These are phyloP conservation scores for Mycena galopus DNA, from an alignment of 768 basidiomycete genomes.

Conservation along the genomic window DNA sequence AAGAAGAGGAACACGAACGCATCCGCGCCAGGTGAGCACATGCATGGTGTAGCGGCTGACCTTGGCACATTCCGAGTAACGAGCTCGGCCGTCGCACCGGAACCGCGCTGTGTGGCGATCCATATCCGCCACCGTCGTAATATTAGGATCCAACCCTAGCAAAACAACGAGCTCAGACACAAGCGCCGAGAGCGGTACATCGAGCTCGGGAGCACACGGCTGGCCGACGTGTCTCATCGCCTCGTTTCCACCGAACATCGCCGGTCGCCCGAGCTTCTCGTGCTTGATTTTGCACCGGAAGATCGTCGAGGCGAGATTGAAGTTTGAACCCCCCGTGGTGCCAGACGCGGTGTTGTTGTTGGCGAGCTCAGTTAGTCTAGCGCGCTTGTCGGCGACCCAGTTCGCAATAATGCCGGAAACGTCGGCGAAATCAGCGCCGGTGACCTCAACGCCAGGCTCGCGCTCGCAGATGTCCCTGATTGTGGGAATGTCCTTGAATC, in stretches of 20 bases:
- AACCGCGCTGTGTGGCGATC: background rate
- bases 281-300: too few species aligned
- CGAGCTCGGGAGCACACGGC: too few species aligned
- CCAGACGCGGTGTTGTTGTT: background rate
- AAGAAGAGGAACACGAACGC: background rate
- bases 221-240: too few species aligned
- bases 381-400: slow-evolving; percentile 1
- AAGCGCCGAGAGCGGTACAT: too few species aligned
- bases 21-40: slow-evolving; percentile 18
- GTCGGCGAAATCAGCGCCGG: too few species aligned
- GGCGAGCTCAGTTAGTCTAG: background rate
- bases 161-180: background rate
- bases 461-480: too few species aligned
- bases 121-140: slow-evolving; percentile 7
- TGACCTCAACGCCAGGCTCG: too few species aligned
- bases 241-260: too few species aligned
- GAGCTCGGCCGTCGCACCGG: background rate
- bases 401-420: background rate
- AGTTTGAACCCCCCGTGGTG: background rate
- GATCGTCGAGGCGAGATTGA: too few species aligned
- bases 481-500: background rate
- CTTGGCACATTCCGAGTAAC: background rate
- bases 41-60: too few species aligned
- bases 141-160: background rate
- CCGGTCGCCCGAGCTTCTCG: too few species aligned